Percentiles rank a stretch among this genome's conserved stretches.
Conservation (phyloP, 352 stramenopile genomes). For the Phytophthora nicotianae region DNA sequence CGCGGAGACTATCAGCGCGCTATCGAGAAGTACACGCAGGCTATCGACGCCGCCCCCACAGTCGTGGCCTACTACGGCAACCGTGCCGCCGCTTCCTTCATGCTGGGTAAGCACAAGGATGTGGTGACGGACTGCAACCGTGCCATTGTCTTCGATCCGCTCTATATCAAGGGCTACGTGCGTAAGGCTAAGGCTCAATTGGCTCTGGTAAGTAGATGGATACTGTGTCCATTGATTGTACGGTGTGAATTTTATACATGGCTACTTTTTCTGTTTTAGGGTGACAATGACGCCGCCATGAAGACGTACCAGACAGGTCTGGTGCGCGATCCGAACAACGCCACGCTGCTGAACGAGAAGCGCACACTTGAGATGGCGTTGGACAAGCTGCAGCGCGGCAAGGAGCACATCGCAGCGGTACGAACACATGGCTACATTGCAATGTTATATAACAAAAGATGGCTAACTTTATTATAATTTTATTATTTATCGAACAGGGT, state of each 20-base stretch:
- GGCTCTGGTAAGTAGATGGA: constrained; percentile 48
- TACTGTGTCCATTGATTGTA: constrained; percentile 1
- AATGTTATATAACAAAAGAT: background rate
- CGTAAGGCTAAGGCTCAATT: constrained; percentile 90
- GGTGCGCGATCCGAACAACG: constrained; percentile 81
- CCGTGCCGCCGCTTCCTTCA: constrained; percentile 90
- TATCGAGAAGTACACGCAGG: constrained; percentile 91
- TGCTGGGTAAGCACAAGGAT: constrained; percentile 90
- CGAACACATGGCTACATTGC: constrained; percentile 20
- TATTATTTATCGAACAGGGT: constrained; percentile 38
- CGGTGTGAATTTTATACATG: background rate
- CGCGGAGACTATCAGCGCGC: constrained; percentile 89
- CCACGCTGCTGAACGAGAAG: constrained; percentile 76
- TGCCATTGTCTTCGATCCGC: constrained; percentile 89
- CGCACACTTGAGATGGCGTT: constrained; percentile 81
- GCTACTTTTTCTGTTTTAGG: constrained; percentile 34
- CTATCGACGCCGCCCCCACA: constrained; percentile 87
- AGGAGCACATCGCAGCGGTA: constrained; percentile 72
- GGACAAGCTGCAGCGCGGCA: constrained; percentile 77
- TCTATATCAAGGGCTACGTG: constrained; percentile 92
- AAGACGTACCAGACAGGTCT: constrained; percentile 81
- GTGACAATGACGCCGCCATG: constrained; percentile 67
- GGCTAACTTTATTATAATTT: constrained; percentile 2
- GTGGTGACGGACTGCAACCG: constrained; percentile 91
- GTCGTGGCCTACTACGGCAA: constrained; percentile 91